Percentiles rank a stretch among this genome's conserved stretches.
phyloP scores from a whole-genome alignment of 2,329 filamentous ascomycete genomes.

The Byssoonygena ceratinophila region DNA sequence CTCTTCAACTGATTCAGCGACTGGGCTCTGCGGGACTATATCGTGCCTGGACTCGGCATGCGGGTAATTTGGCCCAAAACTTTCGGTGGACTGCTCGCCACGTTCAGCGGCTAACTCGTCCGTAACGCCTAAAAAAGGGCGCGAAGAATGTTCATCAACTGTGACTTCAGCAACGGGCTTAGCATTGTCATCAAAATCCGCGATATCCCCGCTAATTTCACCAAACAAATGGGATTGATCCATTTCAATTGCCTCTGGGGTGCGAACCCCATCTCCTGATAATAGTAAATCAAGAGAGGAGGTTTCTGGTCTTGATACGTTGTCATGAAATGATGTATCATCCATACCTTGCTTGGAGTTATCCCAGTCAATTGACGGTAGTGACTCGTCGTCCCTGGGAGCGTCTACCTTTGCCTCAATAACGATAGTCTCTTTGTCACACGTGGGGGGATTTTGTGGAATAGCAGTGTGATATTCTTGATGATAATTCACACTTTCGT shows the following conservation, averaged over 20 bases:
- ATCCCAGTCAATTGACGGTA: conserved; percentile 32
- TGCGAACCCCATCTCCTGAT: conserved; percentile 13
- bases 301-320: conserved; percentile 12
- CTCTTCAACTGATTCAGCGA: background rate
- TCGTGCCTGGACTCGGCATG: background rate
- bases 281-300: conserved; percentile 16
- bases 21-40: background rate
- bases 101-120: background rate
- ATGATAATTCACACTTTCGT: background rate
- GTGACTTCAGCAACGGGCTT: background rate
- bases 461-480: background rate
- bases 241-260: conserved; percentile 10
- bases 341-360: conserved; percentile 15
- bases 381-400: conserved; percentile 25
- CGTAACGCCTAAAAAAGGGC: conserved; percentile 5
- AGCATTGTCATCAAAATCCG: conserved; percentile 16
- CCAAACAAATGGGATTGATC: conserved; percentile 5
- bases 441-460: background rate
- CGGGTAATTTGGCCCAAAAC: background rate
- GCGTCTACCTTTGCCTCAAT: background rate
- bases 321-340: conserved; percentile 3
- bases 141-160: background rate
- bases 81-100: background rate
- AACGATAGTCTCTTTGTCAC: background rate
- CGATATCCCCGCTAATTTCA: conserved; percentile 10